Evolutionary conservation across 129 eudicot species (phyloP), one percentile per base, ranked within the genome.

Genomic region (Ambrosia artemisiifolia): DNA sequence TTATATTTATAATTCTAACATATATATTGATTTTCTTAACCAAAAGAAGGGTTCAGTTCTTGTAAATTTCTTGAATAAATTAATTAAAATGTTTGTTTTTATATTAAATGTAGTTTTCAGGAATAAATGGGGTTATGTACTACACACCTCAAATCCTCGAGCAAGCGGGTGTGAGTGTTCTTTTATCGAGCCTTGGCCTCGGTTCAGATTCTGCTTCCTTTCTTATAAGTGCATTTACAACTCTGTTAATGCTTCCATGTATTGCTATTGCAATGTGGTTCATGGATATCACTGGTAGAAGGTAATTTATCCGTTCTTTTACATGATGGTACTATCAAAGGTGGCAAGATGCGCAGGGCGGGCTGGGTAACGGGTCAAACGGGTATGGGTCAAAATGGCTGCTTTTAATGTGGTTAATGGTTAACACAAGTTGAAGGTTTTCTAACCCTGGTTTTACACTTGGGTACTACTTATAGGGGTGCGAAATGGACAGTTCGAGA

Each of bases 71-170:
- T 1, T 14, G 53, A 47, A 47, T 47, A 12, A 47, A 47, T 47
- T 12, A 4, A 38, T 38, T 38, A 38, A 38, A 38, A 38, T 38
- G 53, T 5, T 47, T 2, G n/a, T 47, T 47, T 47, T 46, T 47
- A 10, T 47, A 4, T 74, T 61, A 12, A 53, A 16, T 64, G 78
- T 85, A 88, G 96, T 86, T 88, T 78, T 77, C 96, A 9, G 96
- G 96, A 54, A 88, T 88, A 59, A 88, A 88, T 47, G 96, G 96
- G 60, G 89, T 88, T 36, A 74, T 88, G 84, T 88, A 88, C 81
- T 88, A 88, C 80, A 88, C 96, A 7, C 96, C 96, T 62, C 96
- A 88, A 80, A 88, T 88, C 48, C 91, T 88, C 3, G 84, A 88
- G 79, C 85, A 88, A 69, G 96, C 96, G 14, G 96, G 96, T 7